phyloP scores from a whole-genome alignment of 176 grass and related monocot species.

The Eragrostis nindensis region DNA sequence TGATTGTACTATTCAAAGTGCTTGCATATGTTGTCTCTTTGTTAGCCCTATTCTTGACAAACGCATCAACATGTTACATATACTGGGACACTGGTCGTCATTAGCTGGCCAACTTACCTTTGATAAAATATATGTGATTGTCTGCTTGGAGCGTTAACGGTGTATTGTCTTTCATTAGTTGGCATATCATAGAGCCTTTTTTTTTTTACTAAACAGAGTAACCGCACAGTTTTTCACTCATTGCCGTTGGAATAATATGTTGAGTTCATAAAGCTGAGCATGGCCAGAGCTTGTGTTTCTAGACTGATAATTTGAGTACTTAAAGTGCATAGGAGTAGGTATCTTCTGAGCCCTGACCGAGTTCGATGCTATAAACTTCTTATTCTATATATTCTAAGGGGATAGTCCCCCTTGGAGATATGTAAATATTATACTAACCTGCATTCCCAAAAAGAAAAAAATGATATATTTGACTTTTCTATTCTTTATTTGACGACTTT shows the following conservation, averaged over 20 bases:
- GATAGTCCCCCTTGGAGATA: too few species aligned
- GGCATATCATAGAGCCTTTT: neutral
- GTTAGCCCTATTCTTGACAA: neutral
- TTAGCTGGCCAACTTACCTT: neutral
- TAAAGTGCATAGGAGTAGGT: too few species aligned
- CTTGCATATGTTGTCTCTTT: constrained; percentile 22
- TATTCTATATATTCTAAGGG: too few species aligned
- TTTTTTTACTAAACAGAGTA: neutral
- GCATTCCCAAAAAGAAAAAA: too few species aligned
- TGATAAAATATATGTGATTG: neutral
- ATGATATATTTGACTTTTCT: too few species aligned
- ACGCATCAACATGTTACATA: neutral
- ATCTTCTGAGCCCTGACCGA: too few species aligned
- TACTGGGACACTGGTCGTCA: neutral
- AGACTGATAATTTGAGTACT: too few species aligned
- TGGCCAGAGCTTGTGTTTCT: too few species aligned
- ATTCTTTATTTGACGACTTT: too few species aligned
- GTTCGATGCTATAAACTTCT: too few species aligned
- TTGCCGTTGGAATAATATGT: neutral
- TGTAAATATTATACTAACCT: too few species aligned
- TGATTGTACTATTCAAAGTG: neutral
- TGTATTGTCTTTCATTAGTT: neutral
- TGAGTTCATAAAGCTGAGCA: neutral
- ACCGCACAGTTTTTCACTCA: neutral
- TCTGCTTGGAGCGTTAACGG: neutral